These are phyloP conservation scores for Paralagenidium karlingii DNA, from an alignment of 352 stramenopile species.

Conservation along the genomic window DNA sequence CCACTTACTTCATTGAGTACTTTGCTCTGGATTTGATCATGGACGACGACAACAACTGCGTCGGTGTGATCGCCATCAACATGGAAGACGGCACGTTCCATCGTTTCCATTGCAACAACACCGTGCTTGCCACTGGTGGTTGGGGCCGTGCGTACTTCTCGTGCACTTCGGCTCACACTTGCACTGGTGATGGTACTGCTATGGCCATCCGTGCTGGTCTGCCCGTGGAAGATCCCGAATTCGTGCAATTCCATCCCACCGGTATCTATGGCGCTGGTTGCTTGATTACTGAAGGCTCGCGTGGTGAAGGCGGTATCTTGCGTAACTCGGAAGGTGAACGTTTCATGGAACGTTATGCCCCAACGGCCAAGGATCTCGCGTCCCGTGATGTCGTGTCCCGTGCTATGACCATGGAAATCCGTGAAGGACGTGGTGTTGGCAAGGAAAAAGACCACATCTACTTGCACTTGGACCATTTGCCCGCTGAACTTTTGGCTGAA, in stretches of 20 bases:
- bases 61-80: constrained; percentile 93
- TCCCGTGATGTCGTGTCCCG: constrained; percentile 91
- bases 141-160: constrained; percentile 96
- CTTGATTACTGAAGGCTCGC: constrained; percentile 94
- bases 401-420: constrained; percentile 97
- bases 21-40: constrained; percentile 96
- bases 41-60: constrained; percentile 81
- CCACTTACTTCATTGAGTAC: constrained; percentile 98
- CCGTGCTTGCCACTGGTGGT: constrained; percentile 91
- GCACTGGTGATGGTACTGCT: constrained; percentile 93
- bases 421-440: constrained; percentile 89
- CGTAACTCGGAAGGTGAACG: constrained; percentile 92
- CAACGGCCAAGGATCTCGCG: constrained; percentile 93
- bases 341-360: constrained; percentile 94
- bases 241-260: constrained; percentile 97
- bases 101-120: constrained; percentile 86
- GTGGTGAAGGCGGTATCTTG: constrained; percentile 94
- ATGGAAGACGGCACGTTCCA: constrained; percentile 97
- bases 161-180: constrained; percentile 94
- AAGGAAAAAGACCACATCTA: constrained; percentile 92
- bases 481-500: constrained; percentile 87
- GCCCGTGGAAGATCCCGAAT: constrained; percentile 92
- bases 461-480: constrained; percentile 95
- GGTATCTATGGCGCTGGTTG: constrained; percentile 96
- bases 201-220: constrained; percentile 93